A percentile compares a stretch with the other conserved stretches of the same genome.
Evolutionary conservation across 1,284 basidiomycete species (phyloP).

Genomic region (Ganoderma lingzhi): DNA sequence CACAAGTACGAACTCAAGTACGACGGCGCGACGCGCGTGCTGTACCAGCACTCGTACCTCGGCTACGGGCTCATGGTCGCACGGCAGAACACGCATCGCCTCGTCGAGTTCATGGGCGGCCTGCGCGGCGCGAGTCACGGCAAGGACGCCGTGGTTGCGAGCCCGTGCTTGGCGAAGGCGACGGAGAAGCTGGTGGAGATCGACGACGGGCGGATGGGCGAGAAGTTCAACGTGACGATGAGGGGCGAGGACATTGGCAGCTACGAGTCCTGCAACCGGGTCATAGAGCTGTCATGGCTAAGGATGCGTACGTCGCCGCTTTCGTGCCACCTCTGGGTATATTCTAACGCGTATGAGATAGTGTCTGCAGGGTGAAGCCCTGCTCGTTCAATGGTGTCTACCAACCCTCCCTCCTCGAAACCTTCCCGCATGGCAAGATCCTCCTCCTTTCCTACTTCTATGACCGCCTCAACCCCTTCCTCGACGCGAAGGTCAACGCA

Average conservation of each 20-base stretch:
- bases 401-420: constrained; percentile 93
- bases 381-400: constrained; percentile 99
- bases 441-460: constrained; percentile 97
- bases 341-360: constrained; percentile 40
- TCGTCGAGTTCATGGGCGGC: constrained; percentile 88
- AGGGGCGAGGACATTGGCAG: constrained; percentile 80
- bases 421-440: constrained; percentile 84
- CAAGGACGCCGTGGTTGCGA: constrained; percentile 58
- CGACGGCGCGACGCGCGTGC: constrained; percentile 71
- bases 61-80: constrained; percentile 97
- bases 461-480: constrained; percentile 89
- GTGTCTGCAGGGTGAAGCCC: constrained; percentile 88
- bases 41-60: constrained; percentile 97
- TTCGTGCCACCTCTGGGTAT: constrained; percentile 4
- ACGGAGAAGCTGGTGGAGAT: constrained; percentile 75
- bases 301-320: constrained; percentile 81
- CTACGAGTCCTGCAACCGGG: constrained; percentile 86
- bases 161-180: constrained; percentile 85
- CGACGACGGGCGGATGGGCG: constrained; percentile 60
- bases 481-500: constrained; percentile 50
- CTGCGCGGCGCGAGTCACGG: constrained; percentile 44
- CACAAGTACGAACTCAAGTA: constrained; percentile 93
- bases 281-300: constrained; percentile 93
- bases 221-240: constrained; percentile 79
- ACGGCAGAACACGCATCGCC: constrained; percentile 84